Evolutionary conservation across 176 grass and related monocot species (phyloP), one percentile per base, ranked within the genome.

Genomic region (Hordeum vulgare): DNA sequence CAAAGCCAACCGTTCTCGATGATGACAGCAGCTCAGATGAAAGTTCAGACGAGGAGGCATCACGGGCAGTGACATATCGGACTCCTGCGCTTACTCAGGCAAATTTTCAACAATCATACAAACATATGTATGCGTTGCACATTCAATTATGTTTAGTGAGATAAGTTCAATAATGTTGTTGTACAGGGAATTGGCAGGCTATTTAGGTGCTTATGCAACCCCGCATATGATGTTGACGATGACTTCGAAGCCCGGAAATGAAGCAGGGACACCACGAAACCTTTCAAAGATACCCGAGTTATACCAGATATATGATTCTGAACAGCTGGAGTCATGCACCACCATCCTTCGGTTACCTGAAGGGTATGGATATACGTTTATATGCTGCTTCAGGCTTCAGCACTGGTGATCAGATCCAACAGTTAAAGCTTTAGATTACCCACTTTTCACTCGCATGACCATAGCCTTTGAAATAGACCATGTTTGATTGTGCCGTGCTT

Each of bases 201-300:
- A 72, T 99, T 99, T 66, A 85, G 96, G 89, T 99, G 96, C 75
- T 85, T 99, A 41, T 99, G 96, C 83, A 99, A 96, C 70, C 96
- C 96, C 13, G 96, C 96, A 21, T 99, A 96, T 71, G 96, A 96
- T 67, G 96, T 99, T 39, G 93, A 99, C 18, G 96, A 99, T 71
- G 96, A 99, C 89, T 91, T 90, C 54, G 91, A 99, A 49, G 87
- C 89, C 12, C 89, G 75, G 20, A 87, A 84, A 87, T 90, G 84
- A 62, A 66, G 65, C 15, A 74, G 60, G 49, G 33, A 21, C 17
- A 64, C 11, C 57, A 39, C 20, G 2, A 41, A 35, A 18, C 71
- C 8, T 69, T 75, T 78, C 23, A 18, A 39, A 34, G 71, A 75
- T 70, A 9, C 29, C 3, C 11, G 12, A 69, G 31, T 80, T 86